Evolutionary conservation across 2,329 filamentous ascomycete species (phyloP).

Genomic region (Aspergillus uvarum): DNA sequence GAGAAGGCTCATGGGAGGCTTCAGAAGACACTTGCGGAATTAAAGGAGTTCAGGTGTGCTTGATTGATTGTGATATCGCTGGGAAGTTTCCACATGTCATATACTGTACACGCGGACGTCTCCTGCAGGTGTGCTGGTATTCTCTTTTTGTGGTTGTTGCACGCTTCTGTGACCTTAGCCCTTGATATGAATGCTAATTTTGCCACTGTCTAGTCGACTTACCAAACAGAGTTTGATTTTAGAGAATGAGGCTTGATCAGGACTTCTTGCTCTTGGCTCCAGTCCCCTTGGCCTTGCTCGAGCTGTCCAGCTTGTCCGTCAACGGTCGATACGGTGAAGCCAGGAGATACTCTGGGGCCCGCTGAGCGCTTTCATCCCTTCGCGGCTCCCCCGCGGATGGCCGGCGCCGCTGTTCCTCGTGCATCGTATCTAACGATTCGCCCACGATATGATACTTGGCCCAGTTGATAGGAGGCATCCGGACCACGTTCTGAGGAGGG

Average conservation of each 20-base stretch:
- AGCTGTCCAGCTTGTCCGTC: conserved; percentile 50
- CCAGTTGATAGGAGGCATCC: conserved; percentile 92
- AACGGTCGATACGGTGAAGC: conserved; percentile 62
- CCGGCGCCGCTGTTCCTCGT: conserved; percentile 71
- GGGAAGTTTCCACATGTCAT: neutral
- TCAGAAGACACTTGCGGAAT: conserved; percentile 12
- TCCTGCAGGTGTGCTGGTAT: neutral
- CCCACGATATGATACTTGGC: conserved; percentile 89
- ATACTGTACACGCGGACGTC: neutral
- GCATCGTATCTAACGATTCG: conserved; percentile 77
- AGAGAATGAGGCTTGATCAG: conserved; percentile 14
- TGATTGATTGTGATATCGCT: neutral
- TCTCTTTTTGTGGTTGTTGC: neutral
- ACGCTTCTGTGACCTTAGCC: neutral
- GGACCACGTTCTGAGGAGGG: conserved; percentile 75
- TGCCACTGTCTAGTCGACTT: neutral
- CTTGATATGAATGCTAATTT: neutral
- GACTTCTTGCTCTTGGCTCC: conserved; percentile 36
- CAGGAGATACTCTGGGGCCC: conserved; percentile 52
- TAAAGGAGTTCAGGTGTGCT: neutral
- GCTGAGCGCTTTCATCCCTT: conserved; percentile 32
- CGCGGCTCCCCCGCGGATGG: conserved; percentile 52
- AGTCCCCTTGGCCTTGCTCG: conserved; percentile 29
- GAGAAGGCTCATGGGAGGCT: conserved; percentile 17
- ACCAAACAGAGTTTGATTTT: neutral